Evolutionary conservation across 257 asterid genomes (phyloP).

Genomic region (Salvia rosmarinus): DNA sequence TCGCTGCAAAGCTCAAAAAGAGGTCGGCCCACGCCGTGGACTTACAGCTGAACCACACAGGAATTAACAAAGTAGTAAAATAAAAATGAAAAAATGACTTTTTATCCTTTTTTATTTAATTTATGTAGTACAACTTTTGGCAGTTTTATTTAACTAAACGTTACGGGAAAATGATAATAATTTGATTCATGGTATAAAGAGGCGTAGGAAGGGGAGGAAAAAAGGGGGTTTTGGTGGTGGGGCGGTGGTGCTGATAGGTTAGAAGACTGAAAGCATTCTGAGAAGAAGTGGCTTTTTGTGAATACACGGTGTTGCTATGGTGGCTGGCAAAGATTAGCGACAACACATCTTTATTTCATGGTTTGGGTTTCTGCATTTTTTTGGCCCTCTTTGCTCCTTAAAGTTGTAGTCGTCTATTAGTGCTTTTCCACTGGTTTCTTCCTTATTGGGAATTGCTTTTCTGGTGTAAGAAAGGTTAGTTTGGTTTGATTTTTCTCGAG

Average conservation of each 20-base stretch:
- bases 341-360: conserved; percentile 63
- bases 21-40: conserved; percentile 41
- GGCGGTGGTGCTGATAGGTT: conserved; percentile 65
- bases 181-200: conserved; percentile 41
- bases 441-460: conserved; percentile 31
- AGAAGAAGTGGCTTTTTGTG: conserved; percentile 55
- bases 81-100: background rate
- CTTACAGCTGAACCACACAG: conserved; percentile 42
- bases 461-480: conserved; percentile 24
- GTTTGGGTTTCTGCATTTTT: conserved; percentile 43
- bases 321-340: conserved; percentile 75
- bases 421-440: conserved; percentile 34
- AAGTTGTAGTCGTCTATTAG: conserved; percentile 24
- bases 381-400: conserved; percentile 43
- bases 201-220: conserved; percentile 30
- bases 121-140: conserved; percentile 15
- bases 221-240: conserved; percentile 64
- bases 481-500: conserved; percentile 36
- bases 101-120: background rate
- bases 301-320: conserved; percentile 70
- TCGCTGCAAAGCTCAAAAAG: conserved; percentile 27
- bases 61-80: conserved; percentile 1
- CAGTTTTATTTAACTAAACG: conserved; percentile 19
- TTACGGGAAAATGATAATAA: conserved; percentile 36
- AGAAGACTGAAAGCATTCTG: conserved; percentile 61